A percentile compares a stretch with the other conserved stretches of the same genome.
phyloP scores from a whole-genome alignment of 2,329 filamentous ascomycete species.

The Thyridium curvatum region DNA sequence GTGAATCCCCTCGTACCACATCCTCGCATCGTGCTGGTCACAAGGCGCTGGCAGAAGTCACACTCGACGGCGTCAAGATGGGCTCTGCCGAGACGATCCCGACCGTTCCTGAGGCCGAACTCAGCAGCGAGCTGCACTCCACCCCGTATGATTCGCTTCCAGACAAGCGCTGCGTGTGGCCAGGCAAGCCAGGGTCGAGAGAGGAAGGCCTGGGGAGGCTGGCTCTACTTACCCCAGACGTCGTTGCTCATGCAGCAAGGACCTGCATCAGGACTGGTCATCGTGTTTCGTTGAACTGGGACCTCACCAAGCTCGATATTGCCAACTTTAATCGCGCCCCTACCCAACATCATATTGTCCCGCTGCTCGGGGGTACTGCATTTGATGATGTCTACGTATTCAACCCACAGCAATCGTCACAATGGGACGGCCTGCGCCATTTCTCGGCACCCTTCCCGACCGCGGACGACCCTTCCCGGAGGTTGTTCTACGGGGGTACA shows the following conservation, averaged over 20 bases:
- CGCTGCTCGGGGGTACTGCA: conserved; percentile 32
- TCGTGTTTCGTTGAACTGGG: conserved; percentile 35
- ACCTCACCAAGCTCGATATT: conserved; percentile 41
- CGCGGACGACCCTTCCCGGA: conserved; percentile 18
- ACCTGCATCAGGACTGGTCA: conserved; percentile 44
- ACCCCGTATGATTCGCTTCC: conserved; percentile 34
- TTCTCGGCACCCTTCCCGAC: conserved; percentile 35
- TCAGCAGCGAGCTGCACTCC: conserved; percentile 1
- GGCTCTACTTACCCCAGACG: conserved; percentile 42
- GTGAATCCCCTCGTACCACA: too few relatives aligned
- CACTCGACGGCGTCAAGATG: too few relatives aligned
- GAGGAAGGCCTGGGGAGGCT: conserved; percentile 48
- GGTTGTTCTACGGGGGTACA: conserved; percentile 42
- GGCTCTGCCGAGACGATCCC: too few relatives aligned
- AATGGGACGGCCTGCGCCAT: conserved; percentile 46
- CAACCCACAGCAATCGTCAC: conserved; percentile 44
- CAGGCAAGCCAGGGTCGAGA: conserved; percentile 32
- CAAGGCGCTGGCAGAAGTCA: too few relatives aligned
- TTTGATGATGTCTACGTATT: conserved; percentile 45
- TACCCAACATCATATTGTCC: conserved; percentile 27
- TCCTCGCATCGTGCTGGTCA: too few relatives aligned
- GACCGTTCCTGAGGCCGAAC: too few relatives aligned
- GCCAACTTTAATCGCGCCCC: conserved; percentile 24
- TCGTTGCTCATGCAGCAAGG: conserved; percentile 40
- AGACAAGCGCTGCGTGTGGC: conserved; percentile 41